These are phyloP conservation scores for Castanea crenata DNA, from an alignment of 306 rosid species.

Conservation along the genomic window DNA sequence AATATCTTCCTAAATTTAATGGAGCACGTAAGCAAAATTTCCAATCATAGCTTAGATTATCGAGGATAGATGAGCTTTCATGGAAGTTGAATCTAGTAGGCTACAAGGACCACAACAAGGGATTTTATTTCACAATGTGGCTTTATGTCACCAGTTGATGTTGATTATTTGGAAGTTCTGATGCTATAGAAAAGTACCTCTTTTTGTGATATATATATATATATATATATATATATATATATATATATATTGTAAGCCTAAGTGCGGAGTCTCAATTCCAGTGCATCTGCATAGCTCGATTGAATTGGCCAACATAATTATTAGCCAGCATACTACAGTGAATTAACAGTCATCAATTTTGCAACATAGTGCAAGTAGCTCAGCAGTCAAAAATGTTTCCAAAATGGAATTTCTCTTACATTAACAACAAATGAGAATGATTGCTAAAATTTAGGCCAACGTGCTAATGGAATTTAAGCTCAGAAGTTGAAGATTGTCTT, in stretches of 20 bases:
- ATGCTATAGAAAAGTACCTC: neutral
- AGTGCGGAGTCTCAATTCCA: no score
- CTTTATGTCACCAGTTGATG: neutral
- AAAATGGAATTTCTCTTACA: no score
- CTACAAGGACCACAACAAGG: neutral
- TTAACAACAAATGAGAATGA: no score
- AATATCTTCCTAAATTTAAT: neutral
- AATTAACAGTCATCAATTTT: neutral
- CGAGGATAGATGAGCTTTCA: neutral
- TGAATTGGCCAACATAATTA: neutral
- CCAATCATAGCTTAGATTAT: neutral
- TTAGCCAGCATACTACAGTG: neutral
- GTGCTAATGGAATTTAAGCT: no score
- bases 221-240: no score
- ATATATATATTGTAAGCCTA: no score
- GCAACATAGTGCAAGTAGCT: no score
- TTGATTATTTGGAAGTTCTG: neutral
- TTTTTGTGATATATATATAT: neutral
- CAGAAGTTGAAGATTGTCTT: no score
- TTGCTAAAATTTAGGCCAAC: no score
- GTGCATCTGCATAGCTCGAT: no score
- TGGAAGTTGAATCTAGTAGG: neutral
- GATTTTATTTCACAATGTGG: neutral
- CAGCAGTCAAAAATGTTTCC: no score
- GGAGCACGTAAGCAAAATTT: neutral